Percentiles rank a stretch among this genome's conserved stretches.
Conservation (phyloP, 257 asterid genomes). For the Knoxia roxburghii region DNA sequence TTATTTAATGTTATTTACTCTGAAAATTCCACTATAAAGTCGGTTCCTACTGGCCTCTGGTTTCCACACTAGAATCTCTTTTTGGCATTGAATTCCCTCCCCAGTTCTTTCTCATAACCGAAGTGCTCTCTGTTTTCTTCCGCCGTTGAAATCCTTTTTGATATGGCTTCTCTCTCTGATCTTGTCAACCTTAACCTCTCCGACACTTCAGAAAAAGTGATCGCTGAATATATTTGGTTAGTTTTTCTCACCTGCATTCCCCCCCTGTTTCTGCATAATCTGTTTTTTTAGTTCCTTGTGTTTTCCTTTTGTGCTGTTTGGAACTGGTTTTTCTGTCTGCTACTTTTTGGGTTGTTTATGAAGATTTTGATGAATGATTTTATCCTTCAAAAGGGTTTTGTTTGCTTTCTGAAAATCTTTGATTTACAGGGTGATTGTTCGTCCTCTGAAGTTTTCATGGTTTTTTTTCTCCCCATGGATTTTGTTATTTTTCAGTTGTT, state of each 20-base stretch:
- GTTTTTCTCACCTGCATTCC: constrained; percentile 10
- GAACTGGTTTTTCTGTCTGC: background rate
- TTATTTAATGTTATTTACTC: background rate
- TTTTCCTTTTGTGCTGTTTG: background rate
- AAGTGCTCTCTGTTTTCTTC: background rate
- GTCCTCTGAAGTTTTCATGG: background rate
- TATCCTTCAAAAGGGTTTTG: background rate
- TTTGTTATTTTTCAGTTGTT: too few relatives aligned
- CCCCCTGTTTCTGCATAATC: constrained; percentile 11
- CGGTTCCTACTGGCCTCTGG: background rate
- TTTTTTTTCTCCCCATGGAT: background rate
- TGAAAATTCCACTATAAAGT: constrained; percentile 3
- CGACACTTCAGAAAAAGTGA: constrained; percentile 32
- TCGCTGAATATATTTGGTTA: constrained; percentile 53
- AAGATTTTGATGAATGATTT: background rate
- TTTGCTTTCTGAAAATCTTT: background rate
- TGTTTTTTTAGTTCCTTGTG: background rate
- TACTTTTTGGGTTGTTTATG: background rate
- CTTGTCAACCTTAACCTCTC: constrained; percentile 40
- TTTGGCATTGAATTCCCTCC: background rate
- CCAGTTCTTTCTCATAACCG: background rate
- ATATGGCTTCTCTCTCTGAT: constrained; percentile 33
- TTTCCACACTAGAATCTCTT: background rate
- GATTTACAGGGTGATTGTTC: background rate
- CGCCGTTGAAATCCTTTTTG: background rate